These are phyloP conservation scores for Globisporangium nodosum DNA, from an alignment of 352 stramenopile species.

Conservation along the genomic window DNA sequence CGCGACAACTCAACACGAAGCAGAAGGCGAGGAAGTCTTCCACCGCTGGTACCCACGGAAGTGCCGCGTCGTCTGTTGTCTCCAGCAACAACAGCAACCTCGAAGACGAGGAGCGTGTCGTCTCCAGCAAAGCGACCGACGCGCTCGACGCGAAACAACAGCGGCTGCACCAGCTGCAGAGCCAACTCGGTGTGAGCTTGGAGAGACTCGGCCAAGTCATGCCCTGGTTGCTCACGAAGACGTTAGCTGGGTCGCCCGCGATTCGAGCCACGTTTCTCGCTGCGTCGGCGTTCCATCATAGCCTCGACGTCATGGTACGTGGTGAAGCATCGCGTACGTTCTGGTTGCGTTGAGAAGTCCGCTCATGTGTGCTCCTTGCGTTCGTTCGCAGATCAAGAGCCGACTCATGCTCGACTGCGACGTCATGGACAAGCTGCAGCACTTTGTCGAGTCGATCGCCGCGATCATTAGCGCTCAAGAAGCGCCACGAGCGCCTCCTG, in stretches of 20 bases:
- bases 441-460: conserved; percentile 32
- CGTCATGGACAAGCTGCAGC: conserved; percentile 20
- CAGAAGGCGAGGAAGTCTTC: background rate
- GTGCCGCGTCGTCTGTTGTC: background rate
- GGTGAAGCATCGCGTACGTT: background rate
- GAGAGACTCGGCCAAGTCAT: conserved; percentile 14
- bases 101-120: background rate
- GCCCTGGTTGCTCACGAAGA: conserved; percentile 12
- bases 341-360: too few relatives aligned
- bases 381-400: conserved; percentile 19
- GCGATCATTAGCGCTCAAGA: conserved; percentile 9
- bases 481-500: background rate
- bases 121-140: background rate
- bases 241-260: conserved; percentile 9
- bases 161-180: conserved; percentile 6
- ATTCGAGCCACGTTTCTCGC: conserved; percentile 35
- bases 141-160: background rate
- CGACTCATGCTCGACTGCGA: conserved; percentile 20
- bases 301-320: conserved; percentile 26
- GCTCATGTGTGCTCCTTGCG: background rate
- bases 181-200: conserved; percentile 7
- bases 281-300: conserved; percentile 33
- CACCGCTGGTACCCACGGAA: background rate
- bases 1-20: background rate
- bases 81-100: background rate